Evolutionary conservation across 257 asterid species (phyloP).

Genomic region (Leptodermis oblonga): DNA sequence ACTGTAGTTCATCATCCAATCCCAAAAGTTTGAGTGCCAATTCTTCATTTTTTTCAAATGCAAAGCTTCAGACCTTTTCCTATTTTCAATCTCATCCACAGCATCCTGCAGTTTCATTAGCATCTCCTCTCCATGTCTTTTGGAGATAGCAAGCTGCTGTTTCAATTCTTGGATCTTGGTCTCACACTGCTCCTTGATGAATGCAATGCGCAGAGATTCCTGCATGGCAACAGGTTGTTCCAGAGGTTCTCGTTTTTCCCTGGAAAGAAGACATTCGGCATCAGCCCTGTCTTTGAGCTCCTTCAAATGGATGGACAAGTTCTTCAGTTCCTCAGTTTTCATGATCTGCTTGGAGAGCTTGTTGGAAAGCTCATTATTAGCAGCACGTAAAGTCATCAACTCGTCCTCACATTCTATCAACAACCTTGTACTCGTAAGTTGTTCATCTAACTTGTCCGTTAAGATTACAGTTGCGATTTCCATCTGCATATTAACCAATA

Average conservation of each 20-base stretch:
- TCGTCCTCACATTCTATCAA: conserved; percentile 42
- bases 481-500: conserved; percentile 50
- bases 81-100: conserved; percentile 72
- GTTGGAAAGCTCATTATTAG: conserved; percentile 47
- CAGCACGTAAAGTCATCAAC: conserved; percentile 37
- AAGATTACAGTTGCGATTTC: conserved; percentile 48
- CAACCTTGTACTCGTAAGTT: conserved; percentile 20
- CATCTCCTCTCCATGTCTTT: conserved; percentile 93
- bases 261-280: conserved; percentile 49
- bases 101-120: conserved; percentile 87
- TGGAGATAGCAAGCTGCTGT: conserved; percentile 73
- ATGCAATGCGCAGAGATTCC: conserved; percentile 85
- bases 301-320: conserved; percentile 68
- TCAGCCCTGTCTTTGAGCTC: conserved; percentile 87
- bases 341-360: conserved; percentile 65
- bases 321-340: conserved; percentile 74
- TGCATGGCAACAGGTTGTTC: conserved; percentile 48
- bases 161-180: conserved; percentile 74
- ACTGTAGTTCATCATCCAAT: conserved; percentile 61
- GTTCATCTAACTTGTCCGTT: conserved; percentile 55
- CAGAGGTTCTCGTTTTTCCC: conserved; percentile 63
- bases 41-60: conserved; percentile 67
- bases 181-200: conserved; percentile 86
- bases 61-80: conserved; percentile 84
- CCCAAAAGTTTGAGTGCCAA: conserved; percentile 55